Base-by-base conservation (phyloP, 345 rosid species). In the Citrus unshiu region DNA sequence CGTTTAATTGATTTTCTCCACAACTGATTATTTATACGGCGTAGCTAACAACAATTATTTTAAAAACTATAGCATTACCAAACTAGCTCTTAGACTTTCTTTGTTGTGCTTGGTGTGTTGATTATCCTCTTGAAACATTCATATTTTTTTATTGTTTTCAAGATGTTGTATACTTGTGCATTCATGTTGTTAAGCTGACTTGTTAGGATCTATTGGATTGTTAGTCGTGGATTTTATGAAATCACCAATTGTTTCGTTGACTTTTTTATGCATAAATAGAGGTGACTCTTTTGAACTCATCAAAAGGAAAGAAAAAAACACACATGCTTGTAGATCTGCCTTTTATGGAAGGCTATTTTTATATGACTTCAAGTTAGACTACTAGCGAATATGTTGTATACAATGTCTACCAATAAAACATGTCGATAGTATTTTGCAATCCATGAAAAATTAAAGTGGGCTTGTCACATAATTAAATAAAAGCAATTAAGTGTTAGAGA, bases 91-190 rank as follows among this genome's bases (percentile, higher is more conserved):
- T 46, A 10, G 51, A 46, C 51, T 32, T 1, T 49, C 60, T 75
- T 75, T 29, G 2, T 63, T 63, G 61, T 75, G 56, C 62, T 74
- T 39, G 34, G 35, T 40, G 70, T 57, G 60, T 43, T 75, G 58
- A 74, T 67, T 61, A 6, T 12, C 69, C n/a, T 68, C 21, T 32
- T 68, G 34, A 46, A 79, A 54, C 21, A 57, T 37, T 24, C 8
- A 29, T 64, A 18, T 22, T 74, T 76, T 9, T 65, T 73, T 7
- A 62, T 30, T 65, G 25, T 19, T 34, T 27, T 29, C n/a, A 74
- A 18, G 40, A 9, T 35, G 24, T 58, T 61, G 57, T 29, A 74
- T 27, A 3, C n/a, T 64, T 16, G 22, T 43, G 69, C 6, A 19
- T 61, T 39, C 32, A 22, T 25, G 4, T 40, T 40, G 69, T 61